phyloP scores from a whole-genome alignment of 257 asterid species.

The Echites panduratus region DNA sequence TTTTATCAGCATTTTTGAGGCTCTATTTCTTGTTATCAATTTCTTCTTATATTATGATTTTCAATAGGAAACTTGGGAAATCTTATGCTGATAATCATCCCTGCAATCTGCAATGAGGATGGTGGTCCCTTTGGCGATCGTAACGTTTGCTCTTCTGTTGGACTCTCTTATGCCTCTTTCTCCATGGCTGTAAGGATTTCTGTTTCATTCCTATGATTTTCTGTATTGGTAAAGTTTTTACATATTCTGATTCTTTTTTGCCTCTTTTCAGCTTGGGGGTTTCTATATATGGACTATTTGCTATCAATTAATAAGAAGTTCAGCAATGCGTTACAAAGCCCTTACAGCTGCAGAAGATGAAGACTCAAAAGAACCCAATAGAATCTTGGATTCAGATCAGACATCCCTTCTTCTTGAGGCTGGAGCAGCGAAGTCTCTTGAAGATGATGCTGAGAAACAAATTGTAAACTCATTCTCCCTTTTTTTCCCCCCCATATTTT shows the following conservation, averaged over 20 bases:
- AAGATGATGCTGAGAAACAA: slow-evolving; percentile 11
- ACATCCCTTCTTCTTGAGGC: slow-evolving; percentile 37
- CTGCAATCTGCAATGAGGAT: slow-evolving; percentile 67
- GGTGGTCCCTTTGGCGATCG: slow-evolving; percentile 79
- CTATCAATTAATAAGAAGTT: slow-evolving; percentile 49
- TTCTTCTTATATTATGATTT: not conserved
- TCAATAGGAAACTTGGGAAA: slow-evolving; percentile 74
- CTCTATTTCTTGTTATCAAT: too few species aligned
- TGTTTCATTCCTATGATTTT: not conserved
- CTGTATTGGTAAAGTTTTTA: not conserved
- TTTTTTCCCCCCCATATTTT: too few species aligned
- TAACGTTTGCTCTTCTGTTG: slow-evolving; percentile 35
- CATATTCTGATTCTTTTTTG: not conserved
- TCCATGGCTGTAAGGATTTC: slow-evolving; percentile 73
- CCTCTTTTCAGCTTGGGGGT: slow-evolving; percentile 50
- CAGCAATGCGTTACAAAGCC: slow-evolving; percentile 36
- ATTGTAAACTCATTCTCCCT: slow-evolving; percentile 26
- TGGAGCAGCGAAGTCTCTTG: slow-evolving; percentile 11
- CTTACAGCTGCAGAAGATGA: slow-evolving; percentile 25
- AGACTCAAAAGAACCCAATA: slow-evolving; percentile 37
- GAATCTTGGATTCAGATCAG: slow-evolving; percentile 51
- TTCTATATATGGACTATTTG: slow-evolving; percentile 79
- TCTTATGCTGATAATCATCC: slow-evolving; percentile 60
- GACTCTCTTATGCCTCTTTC: slow-evolving; percentile 74
- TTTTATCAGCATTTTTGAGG: not conserved